Percentiles rank a stretch among this genome's conserved stretches.
These are phyloP conservation scores for Candida peoriensis DNA, from an alignment of 805 yeast genomes.

Conservation along the genomic window DNA sequence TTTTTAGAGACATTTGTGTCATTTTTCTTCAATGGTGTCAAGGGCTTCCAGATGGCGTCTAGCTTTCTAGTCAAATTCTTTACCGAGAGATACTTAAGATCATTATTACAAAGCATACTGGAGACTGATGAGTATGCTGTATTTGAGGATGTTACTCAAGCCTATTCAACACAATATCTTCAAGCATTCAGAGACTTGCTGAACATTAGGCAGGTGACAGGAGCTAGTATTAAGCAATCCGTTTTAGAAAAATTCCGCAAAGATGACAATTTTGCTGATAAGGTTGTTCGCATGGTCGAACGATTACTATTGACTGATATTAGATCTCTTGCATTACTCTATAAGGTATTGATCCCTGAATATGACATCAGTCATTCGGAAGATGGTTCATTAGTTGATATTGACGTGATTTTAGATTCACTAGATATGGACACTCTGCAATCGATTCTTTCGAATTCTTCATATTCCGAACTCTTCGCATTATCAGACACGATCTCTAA, in stretches of 20 bases:
- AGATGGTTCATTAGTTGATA: constrained; percentile 1
- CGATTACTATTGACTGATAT: constrained; percentile 13
- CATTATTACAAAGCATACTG: constrained; percentile 1
- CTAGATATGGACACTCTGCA: constrained; percentile 8
- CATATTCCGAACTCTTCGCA: constrained; percentile 1
- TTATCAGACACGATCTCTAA: neutral
- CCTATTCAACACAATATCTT: no score
- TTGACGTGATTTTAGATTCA: constrained; percentile 10
- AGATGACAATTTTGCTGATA: constrained; percentile 6
- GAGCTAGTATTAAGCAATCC: neutral
- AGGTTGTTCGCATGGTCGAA: constrained; percentile 7
- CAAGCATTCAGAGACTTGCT: constrained; percentile 3
- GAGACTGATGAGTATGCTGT: neutral
- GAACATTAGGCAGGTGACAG: neutral
- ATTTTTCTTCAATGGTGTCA: constrained; percentile 4
- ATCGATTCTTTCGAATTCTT: constrained; percentile 1
- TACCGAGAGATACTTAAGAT: constrained; percentile 4
- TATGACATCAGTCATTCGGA: constrained; percentile 8
- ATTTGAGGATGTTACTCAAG: neutral
- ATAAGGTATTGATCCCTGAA: constrained; percentile 15
- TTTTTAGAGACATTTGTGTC: constrained; percentile 9
- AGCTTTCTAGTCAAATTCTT: constrained; percentile 5
- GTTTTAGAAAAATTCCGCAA: constrained; percentile 1
- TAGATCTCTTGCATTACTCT: constrained; percentile 18
- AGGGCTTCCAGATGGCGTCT: constrained; percentile 4